Conservation (phyloP, 176 grass and related monocot genomes). For the Ampelocalamus luodianensis region DNA sequence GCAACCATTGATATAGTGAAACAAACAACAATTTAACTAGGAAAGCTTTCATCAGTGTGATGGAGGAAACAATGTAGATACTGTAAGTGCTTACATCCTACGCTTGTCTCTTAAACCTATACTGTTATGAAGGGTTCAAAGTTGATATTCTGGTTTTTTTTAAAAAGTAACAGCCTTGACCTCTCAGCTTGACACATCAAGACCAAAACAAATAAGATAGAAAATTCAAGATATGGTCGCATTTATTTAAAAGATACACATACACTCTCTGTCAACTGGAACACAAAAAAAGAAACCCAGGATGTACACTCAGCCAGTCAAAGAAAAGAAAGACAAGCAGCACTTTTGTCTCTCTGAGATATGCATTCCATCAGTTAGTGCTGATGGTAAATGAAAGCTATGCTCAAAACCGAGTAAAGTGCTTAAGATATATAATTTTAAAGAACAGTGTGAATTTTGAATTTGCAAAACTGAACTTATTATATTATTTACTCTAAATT, state of each 20-base stretch:
- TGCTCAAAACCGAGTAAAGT: not conserved
- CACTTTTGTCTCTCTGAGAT: not conserved
- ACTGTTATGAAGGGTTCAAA: conserved; percentile 23
- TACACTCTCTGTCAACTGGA: not conserved
- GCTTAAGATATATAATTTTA: conserved; percentile 13
- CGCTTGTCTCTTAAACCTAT: not conserved
- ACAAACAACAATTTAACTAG: not conserved
- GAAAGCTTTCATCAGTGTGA: not conserved
- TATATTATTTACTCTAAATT: conserved; percentile 10
- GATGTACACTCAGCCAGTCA: not conserved
- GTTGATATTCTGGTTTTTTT: not conserved
- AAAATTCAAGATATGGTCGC: not conserved
- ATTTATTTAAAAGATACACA: not conserved
- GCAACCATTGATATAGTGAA: conserved; percentile 24
- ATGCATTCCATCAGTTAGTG: conserved; percentile 18
- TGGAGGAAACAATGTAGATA: not conserved
- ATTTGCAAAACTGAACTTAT: conserved; percentile 8
- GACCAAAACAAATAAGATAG: not conserved
- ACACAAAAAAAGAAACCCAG: not conserved
- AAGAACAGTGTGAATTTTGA: not conserved
- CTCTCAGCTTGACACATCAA: conserved; percentile 16
- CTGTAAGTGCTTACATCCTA: not conserved
- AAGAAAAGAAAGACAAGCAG: not conserved
- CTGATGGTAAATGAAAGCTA: not conserved
- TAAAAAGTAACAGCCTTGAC: not conserved